Evolutionary conservation across 352 stramenopile species (phyloP).

Genomic region (Pythium scleroteichum): DNA sequence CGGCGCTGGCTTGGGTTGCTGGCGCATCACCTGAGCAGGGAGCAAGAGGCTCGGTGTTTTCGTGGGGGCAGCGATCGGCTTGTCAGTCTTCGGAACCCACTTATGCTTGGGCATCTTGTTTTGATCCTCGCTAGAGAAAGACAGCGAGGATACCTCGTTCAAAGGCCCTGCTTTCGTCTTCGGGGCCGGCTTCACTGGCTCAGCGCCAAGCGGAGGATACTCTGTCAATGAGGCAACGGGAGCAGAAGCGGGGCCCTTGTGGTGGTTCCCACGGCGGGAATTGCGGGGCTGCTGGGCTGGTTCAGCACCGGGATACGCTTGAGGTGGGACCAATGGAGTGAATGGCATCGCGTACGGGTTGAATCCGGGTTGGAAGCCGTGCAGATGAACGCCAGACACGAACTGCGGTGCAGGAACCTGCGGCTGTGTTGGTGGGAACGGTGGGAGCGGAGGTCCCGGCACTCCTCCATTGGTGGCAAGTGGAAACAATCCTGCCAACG

Average conservation of each 20-base stretch:
- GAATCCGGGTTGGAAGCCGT: slow-evolving; percentile 28
- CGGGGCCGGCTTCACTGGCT: slow-evolving; percentile 11
- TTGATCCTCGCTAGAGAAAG: background rate
- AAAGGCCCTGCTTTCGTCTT: slow-evolving; percentile 6
- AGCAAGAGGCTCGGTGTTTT: slow-evolving; percentile 22
- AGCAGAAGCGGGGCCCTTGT: slow-evolving; percentile 4
- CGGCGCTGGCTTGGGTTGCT: slow-evolving; percentile 21
- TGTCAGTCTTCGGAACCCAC: slow-evolving; percentile 18
- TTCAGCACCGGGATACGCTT: slow-evolving; percentile 19
- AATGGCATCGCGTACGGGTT: slow-evolving; percentile 21
- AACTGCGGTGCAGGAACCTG: slow-evolving; percentile 15
- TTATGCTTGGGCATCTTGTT: slow-evolving; percentile 19
- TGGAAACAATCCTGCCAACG: slow-evolving; percentile 43
- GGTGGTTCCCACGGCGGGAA: slow-evolving; percentile 11
- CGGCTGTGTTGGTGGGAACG: slow-evolving; percentile 6
- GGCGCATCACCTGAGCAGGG: slow-evolving; percentile 27
- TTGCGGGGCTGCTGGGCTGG: slow-evolving; percentile 6
- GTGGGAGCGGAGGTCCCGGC: slow-evolving; percentile 16
- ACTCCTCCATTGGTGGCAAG: slow-evolving; percentile 32
- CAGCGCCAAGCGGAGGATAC: slow-evolving; percentile 25
- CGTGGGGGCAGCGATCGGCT: background rate
- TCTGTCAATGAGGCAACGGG: slow-evolving; percentile 22
- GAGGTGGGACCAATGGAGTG: slow-evolving; percentile 29
- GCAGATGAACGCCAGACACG: slow-evolving; percentile 11
- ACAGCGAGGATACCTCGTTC: background rate